Evolutionary conservation across 768 basidiomycete genomes (phyloP), one percentile per base, ranked within the genome.

Genomic region (Pholiota conissans): DNA sequence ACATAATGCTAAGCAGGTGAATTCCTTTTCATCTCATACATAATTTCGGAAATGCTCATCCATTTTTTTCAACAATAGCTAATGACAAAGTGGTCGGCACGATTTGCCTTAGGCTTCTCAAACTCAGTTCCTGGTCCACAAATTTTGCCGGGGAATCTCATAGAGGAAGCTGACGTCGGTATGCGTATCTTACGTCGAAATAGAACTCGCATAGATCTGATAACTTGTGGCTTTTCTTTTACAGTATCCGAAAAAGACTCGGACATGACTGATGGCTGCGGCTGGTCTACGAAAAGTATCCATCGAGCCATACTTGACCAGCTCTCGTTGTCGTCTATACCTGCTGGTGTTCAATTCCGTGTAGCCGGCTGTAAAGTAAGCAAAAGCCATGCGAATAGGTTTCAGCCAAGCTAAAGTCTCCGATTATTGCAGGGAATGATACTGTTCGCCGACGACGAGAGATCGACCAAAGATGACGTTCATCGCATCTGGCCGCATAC

Each of bases 51-150:
- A n/a, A n/a, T n/a, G n/a, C n/a, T n/a, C n/a, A n/a, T n/a, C n/a
- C n/a, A n/a, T n/a, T n/a, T n/a, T n/a, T n/a, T n/a, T n/a, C n/a
- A n/a, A n/a, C n/a, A n/a, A n/a, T 52, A 89, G 87, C 71, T 77
- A 9, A 79, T 88, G 71, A 74, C 81, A 4, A 89, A 90, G 65
- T 89, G 84, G 84, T 74, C 81, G 2, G 75, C 86, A 10, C 76
- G 87, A 0, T 82, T 79, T 55, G 74, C 80, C 0, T 74, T 90
- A 1, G 84, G 82, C 0, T 69, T 88, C 18, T 89, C 88, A 1
- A 88, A 78, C 39, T 88, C 87, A 0, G 71, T 83, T 4, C 87
- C 87, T 11, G 86, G 84, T 0, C 73, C 82, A 2, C 63, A 68
- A 1, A 56, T 89, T 2, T 54, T 66, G 0, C 60, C 64, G 2